Base-by-base conservation (phyloP, 257 asterid genomes). In the Solanum infundibuliforme region DNA sequence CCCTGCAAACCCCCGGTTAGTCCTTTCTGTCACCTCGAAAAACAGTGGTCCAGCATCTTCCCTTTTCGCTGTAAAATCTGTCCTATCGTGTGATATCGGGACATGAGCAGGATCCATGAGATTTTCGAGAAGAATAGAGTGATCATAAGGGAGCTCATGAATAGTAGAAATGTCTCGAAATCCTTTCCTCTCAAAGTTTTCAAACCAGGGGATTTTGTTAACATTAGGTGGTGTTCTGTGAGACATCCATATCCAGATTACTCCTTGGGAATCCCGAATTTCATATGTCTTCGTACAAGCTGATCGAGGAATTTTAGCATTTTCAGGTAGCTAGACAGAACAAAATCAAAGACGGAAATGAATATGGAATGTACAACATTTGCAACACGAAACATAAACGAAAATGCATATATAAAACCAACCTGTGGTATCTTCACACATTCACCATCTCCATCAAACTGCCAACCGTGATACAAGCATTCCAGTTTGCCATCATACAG, bases 101-200 rank as follows among this genome's bases (percentile, higher is more conserved):
- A 95, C 94, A 31, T 96, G 99, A 41, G 99, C 98, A 1, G 99
- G 99, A 83, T 96, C 99, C 99, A 96, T 96, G 87, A 96, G 99
- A 91, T 96, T 96, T 85, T 96, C 99, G 8, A 96, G 89, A 86
- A 96, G 99, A 90, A 96, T 96, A 43, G 99, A 96, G 73, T 96
- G 99, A 88, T 96, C 99, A 46, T 96, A 96, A 0, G 99, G 98
- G 88, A 96, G 99, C 90, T 95, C 99, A 1, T 96, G 99, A 89
- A 87, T 93, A 21, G 98, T 93, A 5, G 99, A 95, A 41, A 93
- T 72, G 74, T 96, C 98, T 7, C 94, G 92, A 84, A 92, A 92
- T 12, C 96, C 98, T n/a, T 95, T 93, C 72, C 96, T 90, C 0
- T 90, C 92, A 20, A 96, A 94, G 87, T 93, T 95, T 77, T 94